These are phyloP conservation scores for Linnemannia elongata DNA, from an alignment of 192 early-diverging fungal species.

Conservation along the genomic window DNA sequence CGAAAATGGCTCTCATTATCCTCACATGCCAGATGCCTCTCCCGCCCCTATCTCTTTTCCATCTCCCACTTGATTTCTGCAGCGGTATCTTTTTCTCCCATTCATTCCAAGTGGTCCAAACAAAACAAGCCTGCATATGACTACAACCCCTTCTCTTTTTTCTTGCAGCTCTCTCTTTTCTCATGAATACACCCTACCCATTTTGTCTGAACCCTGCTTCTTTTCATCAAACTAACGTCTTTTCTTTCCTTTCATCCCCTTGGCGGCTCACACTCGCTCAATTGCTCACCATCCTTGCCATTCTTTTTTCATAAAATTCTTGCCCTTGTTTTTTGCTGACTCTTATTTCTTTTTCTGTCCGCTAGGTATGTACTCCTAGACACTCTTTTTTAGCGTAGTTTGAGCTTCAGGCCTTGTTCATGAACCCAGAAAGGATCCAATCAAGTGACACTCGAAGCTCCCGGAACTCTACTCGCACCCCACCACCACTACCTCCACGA, in stretches of 20 bases:
- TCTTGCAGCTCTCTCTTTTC: not conserved
- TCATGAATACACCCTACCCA: not conserved
- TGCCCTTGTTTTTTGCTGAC: not conserved
- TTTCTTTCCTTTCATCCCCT: not conserved
- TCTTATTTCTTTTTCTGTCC: not conserved
- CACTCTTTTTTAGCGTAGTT: not conserved
- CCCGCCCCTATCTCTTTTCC: not conserved
- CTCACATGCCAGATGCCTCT: constrained; percentile 7
- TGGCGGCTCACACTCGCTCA: constrained; percentile 1
- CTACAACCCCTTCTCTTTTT: not conserved
- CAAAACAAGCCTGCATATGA: not conserved
- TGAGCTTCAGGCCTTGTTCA: not conserved
- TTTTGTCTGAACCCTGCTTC: not conserved
- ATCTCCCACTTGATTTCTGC: not conserved
- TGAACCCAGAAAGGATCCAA: not conserved
- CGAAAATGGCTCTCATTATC: not conserved
- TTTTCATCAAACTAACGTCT: not conserved
- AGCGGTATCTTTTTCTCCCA: not conserved
- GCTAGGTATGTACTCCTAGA: not conserved
- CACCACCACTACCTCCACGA: not conserved
- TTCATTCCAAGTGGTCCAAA: not conserved
- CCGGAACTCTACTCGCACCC: not conserved
- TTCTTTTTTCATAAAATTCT: not conserved
- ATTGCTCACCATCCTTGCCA: not conserved
- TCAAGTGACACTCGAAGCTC: constrained; percentile 1